Evolutionary conservation across 2,329 filamentous ascomycete genomes (phyloP).

Genomic region (Penicillium sp.): DNA sequence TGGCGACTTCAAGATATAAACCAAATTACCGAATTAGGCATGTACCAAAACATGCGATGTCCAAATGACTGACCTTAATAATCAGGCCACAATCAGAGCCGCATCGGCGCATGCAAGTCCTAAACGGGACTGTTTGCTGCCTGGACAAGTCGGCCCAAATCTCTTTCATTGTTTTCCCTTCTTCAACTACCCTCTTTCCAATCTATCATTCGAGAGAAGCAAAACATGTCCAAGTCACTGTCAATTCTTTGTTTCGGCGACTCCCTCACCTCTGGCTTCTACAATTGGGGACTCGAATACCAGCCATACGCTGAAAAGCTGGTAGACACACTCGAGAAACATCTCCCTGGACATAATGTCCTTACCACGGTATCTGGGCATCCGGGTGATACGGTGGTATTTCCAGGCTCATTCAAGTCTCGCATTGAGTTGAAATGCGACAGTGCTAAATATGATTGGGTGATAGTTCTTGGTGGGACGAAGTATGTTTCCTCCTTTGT

Average conservation of each 20-base stretch:
- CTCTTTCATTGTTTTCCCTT: too few species aligned
- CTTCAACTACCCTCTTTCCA: too few species aligned
- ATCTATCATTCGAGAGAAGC: too few species aligned
- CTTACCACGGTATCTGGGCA: conserved; percentile 45
- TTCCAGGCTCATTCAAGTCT: conserved; percentile 26
- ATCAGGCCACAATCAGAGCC: too few species aligned
- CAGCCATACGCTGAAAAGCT: conserved; percentile 54
- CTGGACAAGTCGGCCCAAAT: too few species aligned
- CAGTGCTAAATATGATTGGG: conserved; percentile 50
- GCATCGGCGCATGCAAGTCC: too few species aligned
- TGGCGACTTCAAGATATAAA: too few species aligned
- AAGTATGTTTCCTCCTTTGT: conserved; percentile 37
- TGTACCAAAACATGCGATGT: too few species aligned
- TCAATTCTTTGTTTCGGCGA: conserved; percentile 59
- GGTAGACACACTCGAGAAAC: conserved; percentile 43
- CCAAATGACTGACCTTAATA: too few species aligned
- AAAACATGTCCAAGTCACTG: conserved; percentile 8
- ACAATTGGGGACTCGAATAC: conserved; percentile 37
- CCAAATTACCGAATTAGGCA: too few species aligned
- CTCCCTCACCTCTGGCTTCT: conserved; percentile 57
- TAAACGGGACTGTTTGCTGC: too few species aligned
- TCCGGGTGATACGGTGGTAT: conserved; percentile 48
- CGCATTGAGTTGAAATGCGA: conserved; percentile 30
- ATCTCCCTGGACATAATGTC: conserved; percentile 44
- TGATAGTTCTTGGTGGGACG: conserved; percentile 58